Evolutionary conservation across 1,284 basidiomycete species (phyloP), one percentile per base, ranked within the genome.

Genomic region (Apiotrichum mycotoxinovorans): DNA sequence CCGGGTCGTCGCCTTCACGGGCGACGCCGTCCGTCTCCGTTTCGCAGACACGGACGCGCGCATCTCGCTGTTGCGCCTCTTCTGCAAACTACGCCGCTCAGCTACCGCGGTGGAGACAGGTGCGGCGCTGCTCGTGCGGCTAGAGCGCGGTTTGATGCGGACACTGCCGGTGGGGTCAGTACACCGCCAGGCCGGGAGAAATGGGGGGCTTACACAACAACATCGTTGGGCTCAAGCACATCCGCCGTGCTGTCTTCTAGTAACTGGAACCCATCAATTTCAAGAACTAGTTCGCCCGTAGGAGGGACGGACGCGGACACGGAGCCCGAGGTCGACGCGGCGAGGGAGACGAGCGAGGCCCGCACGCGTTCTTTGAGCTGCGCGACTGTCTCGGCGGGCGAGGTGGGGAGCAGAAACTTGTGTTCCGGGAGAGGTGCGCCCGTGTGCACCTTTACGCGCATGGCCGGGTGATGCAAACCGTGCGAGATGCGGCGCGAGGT

Each of bases 181-280:
- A 30, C 30, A 30, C n/a, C n/a, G n/a, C n/a, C n/a, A n/a, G n/a
- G n/a, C n/a, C n/a, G n/a, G n/a, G n/a, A n/a, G n/a, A n/a, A n/a
- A n/a, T n/a, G n/a, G n/a, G n/a, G n/a, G 14, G 66, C 75, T 66
- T 57, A 77, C 77, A 55, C 62, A 2, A 78, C 64, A 0, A 77
- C 66, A 62, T 78, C 77, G 4, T 46, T 52, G 11, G 58, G 51
- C 26, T 72, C 63, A 0, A 78, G 56, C 15, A 76, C 63, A 5
- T 60, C 66, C 15, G 72, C 42, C 7, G 43, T 44, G 44, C 70
- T 72, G 5, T 67, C 69, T 17, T 57, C 65, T 17, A 77, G 44
- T 10, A 78, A 63, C 62, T 78, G 73, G 52, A 76, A 78, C 2
- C 76, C 77, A 30, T 78, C 77, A 12, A 78, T 64, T 57, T 76